A percentile compares a stretch with the other conserved stretches of the same genome.
phyloP scores from a whole-genome alignment of 345 rosid genomes.

The Boechera stricta region DNA sequence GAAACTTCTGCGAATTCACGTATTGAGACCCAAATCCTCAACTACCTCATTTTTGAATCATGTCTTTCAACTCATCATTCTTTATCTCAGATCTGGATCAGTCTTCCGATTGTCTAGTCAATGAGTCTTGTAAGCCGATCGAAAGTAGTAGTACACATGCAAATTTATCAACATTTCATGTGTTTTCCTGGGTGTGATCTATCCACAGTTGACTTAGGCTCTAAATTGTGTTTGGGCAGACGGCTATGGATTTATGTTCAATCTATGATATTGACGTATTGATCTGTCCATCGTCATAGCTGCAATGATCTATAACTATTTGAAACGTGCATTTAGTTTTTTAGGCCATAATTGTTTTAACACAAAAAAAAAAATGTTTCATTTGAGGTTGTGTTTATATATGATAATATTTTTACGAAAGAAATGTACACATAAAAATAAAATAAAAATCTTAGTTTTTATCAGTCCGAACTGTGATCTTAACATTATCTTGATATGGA shows the following conservation, averaged over 20 bases:
- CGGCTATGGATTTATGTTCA: not conserved
- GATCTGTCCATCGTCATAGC: not conserved
- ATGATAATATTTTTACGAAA: not conserved
- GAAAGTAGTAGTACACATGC: too few relatives aligned
- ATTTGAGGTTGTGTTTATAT: not conserved
- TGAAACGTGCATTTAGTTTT: slow-evolving; percentile 3
- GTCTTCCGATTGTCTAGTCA: too few relatives aligned
- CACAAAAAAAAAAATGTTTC: not conserved
- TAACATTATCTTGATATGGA: slow-evolving; percentile 6
- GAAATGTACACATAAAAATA: not conserved
- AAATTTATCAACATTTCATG: too few relatives aligned
- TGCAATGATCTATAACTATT: not conserved
- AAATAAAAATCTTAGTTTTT: not conserved
- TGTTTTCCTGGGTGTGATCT: too few relatives aligned
- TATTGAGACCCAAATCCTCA: too few relatives aligned
- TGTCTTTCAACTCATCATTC: too few relatives aligned
- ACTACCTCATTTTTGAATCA: too few relatives aligned
- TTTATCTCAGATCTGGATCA: too few relatives aligned
- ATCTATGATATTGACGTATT: not conserved
- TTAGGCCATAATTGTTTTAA: not conserved
- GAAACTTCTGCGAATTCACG: too few relatives aligned
- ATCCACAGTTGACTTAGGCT: too few relatives aligned
- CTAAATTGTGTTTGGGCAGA: too few relatives aligned
- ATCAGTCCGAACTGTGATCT: not conserved
- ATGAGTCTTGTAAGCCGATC: too few relatives aligned